Conservation (phyloP, 1,284 basidiomycete species). For the Inonotus hispidus region DNA sequence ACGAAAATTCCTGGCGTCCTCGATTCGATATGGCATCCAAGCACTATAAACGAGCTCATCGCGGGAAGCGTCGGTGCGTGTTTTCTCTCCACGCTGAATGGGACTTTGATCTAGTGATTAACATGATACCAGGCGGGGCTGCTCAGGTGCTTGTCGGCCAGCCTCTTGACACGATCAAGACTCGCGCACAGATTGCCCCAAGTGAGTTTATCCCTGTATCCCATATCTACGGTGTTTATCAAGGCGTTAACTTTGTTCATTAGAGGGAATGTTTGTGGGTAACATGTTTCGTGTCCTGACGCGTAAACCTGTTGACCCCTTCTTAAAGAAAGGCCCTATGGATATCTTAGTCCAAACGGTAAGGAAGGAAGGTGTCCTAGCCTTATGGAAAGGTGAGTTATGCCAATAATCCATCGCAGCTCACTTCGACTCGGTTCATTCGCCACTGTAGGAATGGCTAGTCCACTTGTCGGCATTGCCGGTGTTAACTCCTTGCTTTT, state of each 20-base stretch:
- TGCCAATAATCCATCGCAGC: constrained; percentile 8
- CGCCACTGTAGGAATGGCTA: constrained; percentile 68
- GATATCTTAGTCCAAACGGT: constrained; percentile 82
- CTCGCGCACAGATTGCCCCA: constrained; percentile 72
- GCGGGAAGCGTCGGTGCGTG: constrained; percentile 74
- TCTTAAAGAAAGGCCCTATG: constrained; percentile 79
- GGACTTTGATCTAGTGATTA: neutral
- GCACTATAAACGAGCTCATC: constrained; percentile 65
- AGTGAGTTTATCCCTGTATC: constrained; percentile 35
- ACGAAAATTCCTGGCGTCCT: constrained; percentile 7
- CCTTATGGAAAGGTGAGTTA: constrained; percentile 82
- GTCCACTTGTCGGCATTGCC: constrained; percentile 90
- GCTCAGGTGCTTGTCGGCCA: constrained; percentile 76
- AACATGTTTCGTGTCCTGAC: neutral
- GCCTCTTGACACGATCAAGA: constrained; percentile 85
- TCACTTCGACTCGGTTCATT: neutral
- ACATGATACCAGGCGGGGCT: constrained; percentile 25
- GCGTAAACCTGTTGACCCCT: neutral
- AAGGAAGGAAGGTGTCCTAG: constrained; percentile 83
- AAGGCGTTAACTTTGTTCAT: constrained; percentile 5
- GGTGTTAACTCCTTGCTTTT: constrained; percentile 96
- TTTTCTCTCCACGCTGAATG: constrained; percentile 21
- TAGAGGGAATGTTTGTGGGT: constrained; percentile 80
- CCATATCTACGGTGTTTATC: too few species aligned
- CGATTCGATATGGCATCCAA: constrained; percentile 18